phyloP scores from a whole-genome alignment of 2,329 filamentous ascomycete genomes.

The Colletotrichum lindemuthianum region DNA sequence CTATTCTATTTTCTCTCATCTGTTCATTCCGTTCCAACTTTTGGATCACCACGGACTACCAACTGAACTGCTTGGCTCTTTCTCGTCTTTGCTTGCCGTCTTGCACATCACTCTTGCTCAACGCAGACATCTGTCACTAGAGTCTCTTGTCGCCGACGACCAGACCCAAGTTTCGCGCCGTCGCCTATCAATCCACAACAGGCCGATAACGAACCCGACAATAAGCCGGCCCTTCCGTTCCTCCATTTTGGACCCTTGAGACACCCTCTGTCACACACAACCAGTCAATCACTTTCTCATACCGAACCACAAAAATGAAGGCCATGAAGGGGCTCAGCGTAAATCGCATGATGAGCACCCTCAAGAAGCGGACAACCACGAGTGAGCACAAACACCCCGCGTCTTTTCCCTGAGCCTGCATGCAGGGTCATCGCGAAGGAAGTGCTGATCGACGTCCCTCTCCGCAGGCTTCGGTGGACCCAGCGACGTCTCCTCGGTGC shows the following conservation, averaged over 20 bases:
- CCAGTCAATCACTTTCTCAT: neutral
- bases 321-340: slow-evolving; percentile 64
- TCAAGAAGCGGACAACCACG: slow-evolving; percentile 57
- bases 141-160: too few species aligned
- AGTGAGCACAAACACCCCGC: slow-evolving; percentile 16
- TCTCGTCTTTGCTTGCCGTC: too few species aligned
- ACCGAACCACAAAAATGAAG: slow-evolving; percentile 46
- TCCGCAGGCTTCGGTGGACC: slow-evolving; percentile 35
- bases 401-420: neutral
- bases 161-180: too few species aligned
- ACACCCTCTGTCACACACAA: neutral
- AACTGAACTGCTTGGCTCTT: neutral
- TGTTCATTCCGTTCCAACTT: neutral
- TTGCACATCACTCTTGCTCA: too few species aligned
- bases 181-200: too few species aligned
- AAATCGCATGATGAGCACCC: slow-evolving; percentile 66
- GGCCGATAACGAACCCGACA: too few species aligned
- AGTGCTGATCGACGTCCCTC: slow-evolving; percentile 31
- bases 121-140: slow-evolving; percentile 13
- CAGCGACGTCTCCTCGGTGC: slow-evolving; percentile 22
- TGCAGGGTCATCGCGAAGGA: slow-evolving; percentile 11
- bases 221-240: neutral
- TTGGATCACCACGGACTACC: slow-evolving; percentile 2
- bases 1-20: slow-evolving; percentile 1
- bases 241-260: neutral